Conservation (phyloP, 2,329 filamentous ascomycete genomes). For the Venturia pyrina region DNA sequence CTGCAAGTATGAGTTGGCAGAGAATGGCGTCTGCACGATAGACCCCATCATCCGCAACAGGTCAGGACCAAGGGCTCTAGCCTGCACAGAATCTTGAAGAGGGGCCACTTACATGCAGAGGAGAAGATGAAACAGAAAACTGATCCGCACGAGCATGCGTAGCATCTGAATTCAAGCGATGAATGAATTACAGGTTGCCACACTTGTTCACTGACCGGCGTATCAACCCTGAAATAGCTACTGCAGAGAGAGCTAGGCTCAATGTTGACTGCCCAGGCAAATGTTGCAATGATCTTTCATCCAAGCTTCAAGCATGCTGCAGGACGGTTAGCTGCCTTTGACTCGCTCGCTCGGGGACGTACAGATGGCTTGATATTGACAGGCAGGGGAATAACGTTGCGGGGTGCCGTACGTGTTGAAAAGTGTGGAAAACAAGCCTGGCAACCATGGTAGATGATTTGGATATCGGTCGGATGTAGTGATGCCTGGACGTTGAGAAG, state of each 20-base stretch:
- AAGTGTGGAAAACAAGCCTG: neutral
- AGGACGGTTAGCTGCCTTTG: neutral
- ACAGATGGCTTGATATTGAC: neutral
- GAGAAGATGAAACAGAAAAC: neutral
- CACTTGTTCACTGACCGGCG: neutral
- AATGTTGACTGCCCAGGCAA: neutral
- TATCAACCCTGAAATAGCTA: neutral
- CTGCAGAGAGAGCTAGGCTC: neutral
- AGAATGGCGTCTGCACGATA: neutral
- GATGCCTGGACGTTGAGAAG: neutral
- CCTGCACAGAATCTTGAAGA: neutral
- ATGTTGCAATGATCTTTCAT: neutral
- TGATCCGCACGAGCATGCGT: neutral
- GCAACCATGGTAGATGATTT: neutral
- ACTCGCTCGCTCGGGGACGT: neutral
- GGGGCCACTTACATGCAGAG: neutral
- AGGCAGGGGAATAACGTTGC: neutral
- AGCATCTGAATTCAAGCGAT: neutral
- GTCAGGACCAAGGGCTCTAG: neutral
- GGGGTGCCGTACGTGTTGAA: neutral
- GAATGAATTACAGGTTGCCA: neutral
- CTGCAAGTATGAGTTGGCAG: conserved; percentile 4
- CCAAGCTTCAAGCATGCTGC: neutral
- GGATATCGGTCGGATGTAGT: neutral
- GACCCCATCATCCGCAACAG: neutral